phyloP scores from a whole-genome alignment of 129 eudicot species.

The Scalesia atractyloides region DNA sequence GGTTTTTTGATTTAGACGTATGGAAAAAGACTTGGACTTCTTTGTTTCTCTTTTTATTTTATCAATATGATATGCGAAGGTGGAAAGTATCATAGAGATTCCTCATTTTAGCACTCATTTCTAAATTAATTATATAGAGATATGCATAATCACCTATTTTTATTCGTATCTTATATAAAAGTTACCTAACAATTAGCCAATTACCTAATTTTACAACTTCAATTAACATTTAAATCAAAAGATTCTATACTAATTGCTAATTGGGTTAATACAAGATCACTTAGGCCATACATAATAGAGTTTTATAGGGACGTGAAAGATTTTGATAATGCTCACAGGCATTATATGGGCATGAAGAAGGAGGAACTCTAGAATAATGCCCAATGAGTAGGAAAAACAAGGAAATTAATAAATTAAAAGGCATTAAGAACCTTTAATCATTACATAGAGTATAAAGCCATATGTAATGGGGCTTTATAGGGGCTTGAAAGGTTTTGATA shows the following conservation, averaged over 20 bases:
- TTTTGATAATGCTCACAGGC: too few species aligned
- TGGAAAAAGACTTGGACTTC: background rate
- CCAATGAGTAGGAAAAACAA: too few species aligned
- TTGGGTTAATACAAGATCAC: background rate
- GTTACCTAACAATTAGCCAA: background rate
- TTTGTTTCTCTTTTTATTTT: background rate
- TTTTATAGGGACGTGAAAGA: too few species aligned
- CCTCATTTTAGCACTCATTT: background rate
- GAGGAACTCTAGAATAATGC: too few species aligned
- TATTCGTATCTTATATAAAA: background rate
- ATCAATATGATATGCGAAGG: background rate
- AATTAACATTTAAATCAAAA: background rate
- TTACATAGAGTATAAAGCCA: too few species aligned
- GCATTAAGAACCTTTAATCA: too few species aligned
- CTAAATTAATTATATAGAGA: background rate
- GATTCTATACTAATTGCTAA: too few species aligned
- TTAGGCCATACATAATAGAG: too few species aligned
- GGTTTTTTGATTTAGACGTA: background rate
- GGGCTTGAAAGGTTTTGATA: too few species aligned
- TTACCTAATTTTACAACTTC: background rate
- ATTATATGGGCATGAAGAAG: too few species aligned
- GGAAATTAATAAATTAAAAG: too few species aligned
- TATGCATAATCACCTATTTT: background rate
- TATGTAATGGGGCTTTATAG: too few species aligned
- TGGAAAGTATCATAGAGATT: constrained; percentile 7